Conservation (phyloP, 495 filamentous ascomycete genomes). For the Aspergillus bertholletiae region DNA sequence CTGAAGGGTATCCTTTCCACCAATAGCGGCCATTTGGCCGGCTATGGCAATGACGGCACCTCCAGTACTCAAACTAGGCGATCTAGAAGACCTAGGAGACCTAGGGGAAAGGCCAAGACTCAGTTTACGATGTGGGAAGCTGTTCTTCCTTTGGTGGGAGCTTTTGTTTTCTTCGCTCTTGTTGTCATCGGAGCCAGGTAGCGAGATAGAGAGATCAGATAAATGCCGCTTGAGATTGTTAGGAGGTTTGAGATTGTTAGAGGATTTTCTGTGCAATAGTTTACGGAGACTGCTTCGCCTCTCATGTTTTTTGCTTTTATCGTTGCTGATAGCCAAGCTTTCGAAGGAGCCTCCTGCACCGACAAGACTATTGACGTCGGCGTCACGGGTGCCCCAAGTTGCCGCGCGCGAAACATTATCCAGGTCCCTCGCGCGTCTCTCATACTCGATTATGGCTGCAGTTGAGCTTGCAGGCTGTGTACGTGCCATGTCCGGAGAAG, state of each 20-base stretch:
- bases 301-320: slow-evolving; percentile 35
- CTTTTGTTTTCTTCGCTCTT: slow-evolving; percentile 25
- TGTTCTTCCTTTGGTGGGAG: slow-evolving; percentile 39
- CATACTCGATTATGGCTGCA: slow-evolving; percentile 43
- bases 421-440: slow-evolving; percentile 38
- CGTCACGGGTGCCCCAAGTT: slow-evolving; percentile 68
- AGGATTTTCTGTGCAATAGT: slow-evolving; percentile 48
- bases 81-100: slow-evolving; percentile 26
- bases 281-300: slow-evolving; percentile 44
- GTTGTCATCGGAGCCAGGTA: slow-evolving; percentile 30
- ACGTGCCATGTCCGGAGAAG: slow-evolving; percentile 26
- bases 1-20: slow-evolving; percentile 54
- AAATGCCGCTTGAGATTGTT: slow-evolving; percentile 27
- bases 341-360: slow-evolving; percentile 57
- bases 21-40: slow-evolving; percentile 59
- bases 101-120: slow-evolving; percentile 53
- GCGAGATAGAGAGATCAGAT: slow-evolving; percentile 30
- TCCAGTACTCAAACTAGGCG: slow-evolving; percentile 59
- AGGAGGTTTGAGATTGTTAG: slow-evolving; percentile 20
- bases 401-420: slow-evolving; percentile 59
- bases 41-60: slow-evolving; percentile 60
- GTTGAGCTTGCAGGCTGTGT: slow-evolving; percentile 43
- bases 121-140: slow-evolving; percentile 46
- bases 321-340: slow-evolving; percentile 54
- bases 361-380: slow-evolving; percentile 58